Conservation (phyloP, 75 land plant species). For the Cryptomeria japonica region DNA sequence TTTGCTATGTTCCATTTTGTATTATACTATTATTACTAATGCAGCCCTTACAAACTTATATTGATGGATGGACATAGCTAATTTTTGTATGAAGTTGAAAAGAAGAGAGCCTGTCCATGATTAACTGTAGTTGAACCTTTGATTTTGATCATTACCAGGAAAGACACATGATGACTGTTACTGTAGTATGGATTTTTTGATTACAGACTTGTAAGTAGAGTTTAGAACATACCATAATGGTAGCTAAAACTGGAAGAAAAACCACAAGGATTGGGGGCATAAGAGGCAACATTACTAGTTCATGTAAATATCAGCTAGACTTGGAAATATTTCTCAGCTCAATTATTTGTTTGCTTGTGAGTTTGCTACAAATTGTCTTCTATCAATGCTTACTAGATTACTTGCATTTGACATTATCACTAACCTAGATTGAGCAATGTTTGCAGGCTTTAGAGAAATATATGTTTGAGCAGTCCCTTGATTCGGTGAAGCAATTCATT, state of each 20-base stretch:
- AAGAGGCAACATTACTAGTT: neutral
- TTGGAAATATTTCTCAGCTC: neutral
- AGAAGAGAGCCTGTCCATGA: neutral
- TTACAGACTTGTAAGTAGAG: no score
- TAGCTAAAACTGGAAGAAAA: neutral
- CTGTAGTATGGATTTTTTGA: no score
- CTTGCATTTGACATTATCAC: neutral
- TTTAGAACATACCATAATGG: no score
- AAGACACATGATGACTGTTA: no score
- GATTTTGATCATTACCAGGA: neutral
- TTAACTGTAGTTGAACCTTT: neutral
- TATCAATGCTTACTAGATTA: neutral
- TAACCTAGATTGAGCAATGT: neutral
- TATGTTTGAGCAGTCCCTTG: constrained; percentile 64
- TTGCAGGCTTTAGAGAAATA: constrained; percentile 69
- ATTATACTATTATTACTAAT: neutral
- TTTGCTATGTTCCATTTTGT: neutral
- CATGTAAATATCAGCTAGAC: neutral
- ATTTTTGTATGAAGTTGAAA: neutral
- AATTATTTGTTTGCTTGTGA: neutral
- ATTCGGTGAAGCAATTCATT: constrained; percentile 50
- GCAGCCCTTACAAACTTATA: neutral
- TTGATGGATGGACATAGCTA: neutral
- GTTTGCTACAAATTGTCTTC: neutral
- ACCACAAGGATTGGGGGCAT: neutral